Evolutionary conservation across 345 rosid species (phyloP).

Genomic region (Hypericum androsaemum): DNA sequence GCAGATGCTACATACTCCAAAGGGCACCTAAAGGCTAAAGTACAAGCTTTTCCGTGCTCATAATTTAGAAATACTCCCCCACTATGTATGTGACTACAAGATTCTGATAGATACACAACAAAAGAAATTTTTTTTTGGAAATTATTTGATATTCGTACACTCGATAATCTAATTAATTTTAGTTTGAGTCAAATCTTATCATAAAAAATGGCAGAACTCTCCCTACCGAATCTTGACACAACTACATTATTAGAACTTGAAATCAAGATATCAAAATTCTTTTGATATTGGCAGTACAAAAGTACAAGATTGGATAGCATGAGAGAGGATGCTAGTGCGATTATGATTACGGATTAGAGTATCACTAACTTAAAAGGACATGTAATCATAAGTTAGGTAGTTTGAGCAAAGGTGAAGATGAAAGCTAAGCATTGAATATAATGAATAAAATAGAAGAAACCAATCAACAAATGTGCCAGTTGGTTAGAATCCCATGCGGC

Average conservation of each 20-base stretch:
- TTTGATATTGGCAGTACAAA: conserved; percentile 11
- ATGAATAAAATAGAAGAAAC: conserved; percentile 16
- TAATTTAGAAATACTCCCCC: too few relatives aligned
- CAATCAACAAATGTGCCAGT: conserved; percentile 25
- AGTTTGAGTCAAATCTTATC: too few relatives aligned
- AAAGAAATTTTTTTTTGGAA: too few relatives aligned
- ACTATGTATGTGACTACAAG: too few relatives aligned
- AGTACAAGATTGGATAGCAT: neutral
- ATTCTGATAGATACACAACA: too few relatives aligned
- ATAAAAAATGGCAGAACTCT: too few relatives aligned
- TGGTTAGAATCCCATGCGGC: conserved; percentile 3
- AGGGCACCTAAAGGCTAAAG: too few relatives aligned
- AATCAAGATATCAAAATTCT: conserved; percentile 6
- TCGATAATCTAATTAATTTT: too few relatives aligned
- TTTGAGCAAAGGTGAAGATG: conserved; percentile 27
- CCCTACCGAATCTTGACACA: too few relatives aligned
- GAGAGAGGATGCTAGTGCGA: conserved; percentile 20
- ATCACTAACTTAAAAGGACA: conserved; percentile 13
- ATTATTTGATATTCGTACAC: too few relatives aligned
- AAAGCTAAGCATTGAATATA: conserved; percentile 29
- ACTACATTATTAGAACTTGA: neutral
- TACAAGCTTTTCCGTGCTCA: too few relatives aligned
- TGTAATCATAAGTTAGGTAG: conserved; percentile 34
- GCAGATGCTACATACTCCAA: too few relatives aligned
- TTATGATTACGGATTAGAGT: conserved; percentile 29